These are phyloP conservation scores for Exophiala dermatitidis DNA, from an alignment of 2,329 filamentous ascomycete species.

Conservation along the genomic window DNA sequence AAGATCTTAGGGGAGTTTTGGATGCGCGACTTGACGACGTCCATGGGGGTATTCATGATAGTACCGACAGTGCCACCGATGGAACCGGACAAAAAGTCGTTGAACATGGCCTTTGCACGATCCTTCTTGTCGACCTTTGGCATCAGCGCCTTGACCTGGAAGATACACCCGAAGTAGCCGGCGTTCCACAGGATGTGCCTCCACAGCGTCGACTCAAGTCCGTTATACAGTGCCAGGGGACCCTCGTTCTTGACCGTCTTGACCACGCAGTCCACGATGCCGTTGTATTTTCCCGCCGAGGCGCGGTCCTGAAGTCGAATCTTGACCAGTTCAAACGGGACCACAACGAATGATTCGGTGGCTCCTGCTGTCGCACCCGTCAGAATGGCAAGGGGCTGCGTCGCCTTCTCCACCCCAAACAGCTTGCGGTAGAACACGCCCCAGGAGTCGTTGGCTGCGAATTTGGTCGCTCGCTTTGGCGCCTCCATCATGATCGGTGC, in stretches of 20 bases:
- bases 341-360: slow-evolving; percentile 92
- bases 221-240: slow-evolving; percentile 84
- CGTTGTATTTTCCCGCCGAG: slow-evolving; percentile 66
- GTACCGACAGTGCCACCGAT: slow-evolving; percentile 88
- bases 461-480: slow-evolving; percentile 93
- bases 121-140: slow-evolving; percentile 71
- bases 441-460: slow-evolving; percentile 98
- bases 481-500: slow-evolving; percentile 98
- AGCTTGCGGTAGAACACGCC: slow-evolving; percentile 83
- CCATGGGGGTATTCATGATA: slow-evolving; percentile 88
- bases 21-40: slow-evolving; percentile 96
- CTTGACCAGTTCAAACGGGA: slow-evolving; percentile 97
- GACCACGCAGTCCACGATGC: slow-evolving; percentile 46
- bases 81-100: slow-evolving; percentile 79
- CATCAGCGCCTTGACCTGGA: slow-evolving; percentile 82
- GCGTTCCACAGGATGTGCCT: slow-evolving; percentile 90
- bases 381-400: slow-evolving; percentile 79
- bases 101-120: slow-evolving; percentile 65
- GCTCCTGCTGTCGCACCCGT: slow-evolving; percentile 93
- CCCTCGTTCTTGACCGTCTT: slow-evolving; percentile 78
- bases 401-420: slow-evolving; percentile 83
- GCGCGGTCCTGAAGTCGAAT: slow-evolving; percentile 95
- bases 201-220: slow-evolving; percentile 94
- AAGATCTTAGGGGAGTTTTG: slow-evolving; percentile 83
- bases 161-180: slow-evolving; percentile 97